Percentiles rank a stretch among this genome's conserved stretches.
Conservation (phyloP, 2,329 filamentous ascomycete genomes). For the Septoria petroselini region DNA sequence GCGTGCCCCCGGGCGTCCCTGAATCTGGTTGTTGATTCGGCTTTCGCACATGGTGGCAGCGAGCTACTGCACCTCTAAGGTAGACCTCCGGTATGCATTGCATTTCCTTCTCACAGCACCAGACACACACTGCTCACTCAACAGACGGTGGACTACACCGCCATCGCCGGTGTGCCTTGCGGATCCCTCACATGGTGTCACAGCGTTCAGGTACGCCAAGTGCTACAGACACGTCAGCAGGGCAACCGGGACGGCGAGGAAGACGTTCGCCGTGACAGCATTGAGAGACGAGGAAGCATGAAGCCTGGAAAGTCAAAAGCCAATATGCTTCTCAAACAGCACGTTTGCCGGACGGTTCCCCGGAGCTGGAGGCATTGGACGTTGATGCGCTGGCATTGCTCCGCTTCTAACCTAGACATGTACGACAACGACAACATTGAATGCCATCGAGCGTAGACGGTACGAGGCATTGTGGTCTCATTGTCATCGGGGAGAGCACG, state of each 20-base stretch:
- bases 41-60: neutral
- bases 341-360: neutral
- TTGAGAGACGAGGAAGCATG: neutral
- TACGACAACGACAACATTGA: neutral
- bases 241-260: neutral
- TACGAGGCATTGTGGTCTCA: neutral
- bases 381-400: constrained; percentile 8
- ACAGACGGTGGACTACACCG: constrained; percentile 4
- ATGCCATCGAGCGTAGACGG: too few relatives aligned
- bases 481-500: neutral
- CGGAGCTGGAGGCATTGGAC: neutral
- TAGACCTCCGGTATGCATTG: too few relatives aligned
- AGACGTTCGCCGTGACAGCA: neutral
- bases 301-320: neutral
- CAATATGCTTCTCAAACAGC: constrained; percentile 10
- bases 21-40: constrained; percentile 12
- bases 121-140: neutral
- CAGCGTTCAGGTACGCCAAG: constrained; percentile 4
- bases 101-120: neutral
- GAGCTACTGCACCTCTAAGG: constrained; percentile 3
- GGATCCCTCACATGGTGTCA: neutral
- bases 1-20: constrained; percentile 7
- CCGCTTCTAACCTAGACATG: neutral
- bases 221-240: constrained; percentile 7
- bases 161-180: neutral